Evolutionary conservation across 495 filamentous ascomycete species (phyloP), one percentile per base, ranked within the genome.

Genomic region (Saxispiralis lemnorum): DNA sequence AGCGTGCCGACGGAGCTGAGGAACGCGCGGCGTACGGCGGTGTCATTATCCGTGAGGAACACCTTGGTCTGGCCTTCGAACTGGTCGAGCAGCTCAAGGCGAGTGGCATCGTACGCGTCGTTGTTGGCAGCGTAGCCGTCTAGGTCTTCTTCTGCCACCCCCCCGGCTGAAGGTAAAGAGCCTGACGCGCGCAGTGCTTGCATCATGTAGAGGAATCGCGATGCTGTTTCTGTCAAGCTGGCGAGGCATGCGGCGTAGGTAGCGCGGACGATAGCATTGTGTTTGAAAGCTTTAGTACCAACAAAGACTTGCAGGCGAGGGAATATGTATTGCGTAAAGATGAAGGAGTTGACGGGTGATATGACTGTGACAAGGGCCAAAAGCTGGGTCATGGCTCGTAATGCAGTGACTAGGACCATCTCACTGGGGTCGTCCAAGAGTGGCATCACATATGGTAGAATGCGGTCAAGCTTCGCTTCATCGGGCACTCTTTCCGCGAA

Each of bases 241-340:
- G 88, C 84, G 32, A 99, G 70, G 55, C 83, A 94, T 10, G 84
- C 83, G 12, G 92, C 92, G 61, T 94, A 96, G 2, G 84, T 87
- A 34, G 83, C 78, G 40, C 88, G 76, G 9, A 94, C 78, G 36
- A 88, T 58, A 3, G 80, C 61, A 44, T 71, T 81, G 13, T 75
- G 71, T 15, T 67, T 70, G 41, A 64, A 63, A n/a, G 64, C 69
- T 4, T 67, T 62, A 20, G 66, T 69, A 35, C 65, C 61, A 37
- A 88, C 59, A 46, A 89, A 79, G 13, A 72, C 66, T 51, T 87
- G 73, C 51, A 96, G 70, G 31, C 83, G 71, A 2, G 81, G 85
- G 44, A 95, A 74, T 28, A 99, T 79, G 60, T 96, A 99, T 54
- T 95, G 89, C 0, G 88, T 79, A 56, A 95, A 96, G 2, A 95